Percentiles rank a stretch among this genome's conserved stretches.
These are phyloP conservation scores for Eutypella sp. DNA, from an alignment of 2,329 filamentous ascomycete genomes.

Conservation along the genomic window DNA sequence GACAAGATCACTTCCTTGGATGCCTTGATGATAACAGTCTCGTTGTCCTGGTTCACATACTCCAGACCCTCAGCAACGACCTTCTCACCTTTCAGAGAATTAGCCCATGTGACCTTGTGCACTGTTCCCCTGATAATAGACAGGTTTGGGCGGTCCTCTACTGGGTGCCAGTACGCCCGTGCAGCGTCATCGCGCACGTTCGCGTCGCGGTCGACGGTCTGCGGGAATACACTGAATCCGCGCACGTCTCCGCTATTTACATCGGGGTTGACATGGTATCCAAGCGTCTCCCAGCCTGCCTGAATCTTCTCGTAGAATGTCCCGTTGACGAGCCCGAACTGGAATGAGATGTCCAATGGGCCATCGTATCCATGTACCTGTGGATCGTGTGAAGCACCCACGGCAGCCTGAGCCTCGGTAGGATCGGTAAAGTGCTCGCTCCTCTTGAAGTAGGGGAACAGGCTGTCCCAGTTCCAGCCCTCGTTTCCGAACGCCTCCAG, in stretches of 20 bases:
- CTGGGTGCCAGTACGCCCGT: conserved; percentile 35
- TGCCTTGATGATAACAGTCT: conserved; percentile 29
- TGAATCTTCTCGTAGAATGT: conserved; percentile 23
- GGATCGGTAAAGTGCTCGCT: conserved; percentile 33
- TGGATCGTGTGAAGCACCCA: conserved; percentile 30
- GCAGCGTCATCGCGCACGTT: conserved; percentile 37
- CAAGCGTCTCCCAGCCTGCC: conserved; percentile 28
- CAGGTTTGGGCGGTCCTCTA: conserved; percentile 33
- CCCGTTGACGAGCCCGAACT: conserved; percentile 28
- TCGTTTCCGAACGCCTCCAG: conserved; percentile 39
- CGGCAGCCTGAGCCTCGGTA: conserved; percentile 25
- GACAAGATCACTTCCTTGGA: conserved; percentile 43
- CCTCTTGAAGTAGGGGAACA: conserved; percentile 44
- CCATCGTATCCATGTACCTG: conserved; percentile 32
- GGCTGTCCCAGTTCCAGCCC: conserved; percentile 40
- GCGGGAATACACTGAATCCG: conserved; percentile 34
- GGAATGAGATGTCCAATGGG: conserved; percentile 32
- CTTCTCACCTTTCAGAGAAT: conserved; percentile 4
- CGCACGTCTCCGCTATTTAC: conserved; percentile 33
- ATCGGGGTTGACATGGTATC: conserved; percentile 31
- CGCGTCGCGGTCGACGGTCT: conserved; percentile 32
- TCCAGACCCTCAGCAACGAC: conserved; percentile 31
- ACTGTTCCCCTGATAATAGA: conserved; percentile 34
- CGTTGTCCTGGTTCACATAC: conserved; percentile 31
- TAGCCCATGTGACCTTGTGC: conserved; percentile 24